These are phyloP conservation scores for Rhizopus delemar DNA, from an alignment of 371 early-diverging fungal genomes.

Conservation along the genomic window DNA sequence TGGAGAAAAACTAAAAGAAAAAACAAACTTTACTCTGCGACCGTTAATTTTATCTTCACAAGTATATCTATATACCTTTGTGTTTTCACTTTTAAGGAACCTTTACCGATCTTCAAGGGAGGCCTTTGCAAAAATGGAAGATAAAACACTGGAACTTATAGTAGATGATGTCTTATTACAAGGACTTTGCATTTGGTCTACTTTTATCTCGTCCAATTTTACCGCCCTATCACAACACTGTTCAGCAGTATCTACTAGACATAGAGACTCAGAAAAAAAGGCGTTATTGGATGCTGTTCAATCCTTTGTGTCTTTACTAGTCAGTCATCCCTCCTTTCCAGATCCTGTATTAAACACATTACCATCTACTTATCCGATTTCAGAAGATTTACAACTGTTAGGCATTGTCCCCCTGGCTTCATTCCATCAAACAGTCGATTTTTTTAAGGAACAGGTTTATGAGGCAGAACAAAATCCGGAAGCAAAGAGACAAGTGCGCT, in stretches of 20 bases:
- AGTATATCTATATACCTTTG: constrained; percentile 32
- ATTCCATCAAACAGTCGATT: constrained; percentile 45
- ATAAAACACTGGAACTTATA: constrained; percentile 18
- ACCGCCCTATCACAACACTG: constrained; percentile 38
- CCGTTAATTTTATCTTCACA: constrained; percentile 32
- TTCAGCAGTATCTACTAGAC: constrained; percentile 22
- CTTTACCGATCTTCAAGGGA: constrained; percentile 27
- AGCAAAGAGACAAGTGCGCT: constrained; percentile 46
- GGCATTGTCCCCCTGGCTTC: constrained; percentile 33
- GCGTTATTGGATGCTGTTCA: constrained; percentile 36
- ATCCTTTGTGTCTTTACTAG: constrained; percentile 33
- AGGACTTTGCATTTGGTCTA: constrained; percentile 48
- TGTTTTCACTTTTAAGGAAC: constrained; percentile 29
- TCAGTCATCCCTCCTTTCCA: constrained; percentile 42
- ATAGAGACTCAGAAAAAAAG: constrained; percentile 26
- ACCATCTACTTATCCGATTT: constrained; percentile 43
- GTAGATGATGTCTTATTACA: constrained; percentile 37
- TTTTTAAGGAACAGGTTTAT: constrained; percentile 41
- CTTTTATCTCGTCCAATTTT: constrained; percentile 33
- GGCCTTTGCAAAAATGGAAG: constrained; percentile 14
- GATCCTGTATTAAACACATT: constrained; percentile 40
- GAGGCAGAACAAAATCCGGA: constrained; percentile 24
- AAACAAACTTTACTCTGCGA: constrained; percentile 29
- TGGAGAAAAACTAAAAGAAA: constrained; percentile 37
- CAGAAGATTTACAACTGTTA: constrained; percentile 41